A percentile compares a stretch with the other conserved stretches of the same genome.
Conservation (phyloP, 768 basidiomycete genomes). For the Tylopilus sp. region DNA sequence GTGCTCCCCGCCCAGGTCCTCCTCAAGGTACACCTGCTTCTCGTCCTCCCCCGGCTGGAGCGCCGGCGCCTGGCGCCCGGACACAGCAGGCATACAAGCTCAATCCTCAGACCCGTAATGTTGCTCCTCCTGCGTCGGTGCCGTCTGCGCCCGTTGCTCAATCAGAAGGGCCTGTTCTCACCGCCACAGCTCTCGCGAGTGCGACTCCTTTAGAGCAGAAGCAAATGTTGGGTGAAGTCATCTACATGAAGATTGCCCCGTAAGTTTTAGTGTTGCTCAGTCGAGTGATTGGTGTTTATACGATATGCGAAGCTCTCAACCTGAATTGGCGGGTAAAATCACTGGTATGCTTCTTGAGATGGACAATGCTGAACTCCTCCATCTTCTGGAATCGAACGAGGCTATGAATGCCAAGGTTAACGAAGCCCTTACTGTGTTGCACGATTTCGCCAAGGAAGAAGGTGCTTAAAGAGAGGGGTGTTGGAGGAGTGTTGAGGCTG, state of each 20-base stretch:
- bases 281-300: constrained; percentile 6
- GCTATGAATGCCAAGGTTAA: constrained; percentile 87
- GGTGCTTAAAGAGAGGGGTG: constrained; percentile 5
- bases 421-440: constrained; percentile 86
- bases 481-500: constrained; percentile 9
- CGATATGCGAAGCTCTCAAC: constrained; percentile 55
- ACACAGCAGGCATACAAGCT: constrained; percentile 32
- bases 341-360: constrained; percentile 99
- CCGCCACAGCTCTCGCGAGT: constrained; percentile 56
- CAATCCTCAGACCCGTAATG: constrained; percentile 37
- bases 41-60: constrained; percentile 42
- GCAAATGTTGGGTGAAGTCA: constrained; percentile 96
- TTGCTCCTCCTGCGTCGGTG: constrained; percentile 30
- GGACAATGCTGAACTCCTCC: constrained; percentile 91
- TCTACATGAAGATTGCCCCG: constrained; percentile 87
- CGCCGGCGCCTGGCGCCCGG: constrained; percentile 41
- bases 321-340: constrained; percentile 96
- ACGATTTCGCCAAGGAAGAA: constrained; percentile 67
- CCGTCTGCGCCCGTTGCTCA: constrained; percentile 40
- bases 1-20: constrained; percentile 46
- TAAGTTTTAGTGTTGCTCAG: constrained; percentile 38
- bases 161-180: constrained; percentile 53
- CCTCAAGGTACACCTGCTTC: constrained; percentile 41
- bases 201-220: constrained; percentile 85
- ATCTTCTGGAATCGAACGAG: constrained; percentile 78